Conservation (phyloP, 164 flowering plant species). For the Cinnamomum chago region DNA sequence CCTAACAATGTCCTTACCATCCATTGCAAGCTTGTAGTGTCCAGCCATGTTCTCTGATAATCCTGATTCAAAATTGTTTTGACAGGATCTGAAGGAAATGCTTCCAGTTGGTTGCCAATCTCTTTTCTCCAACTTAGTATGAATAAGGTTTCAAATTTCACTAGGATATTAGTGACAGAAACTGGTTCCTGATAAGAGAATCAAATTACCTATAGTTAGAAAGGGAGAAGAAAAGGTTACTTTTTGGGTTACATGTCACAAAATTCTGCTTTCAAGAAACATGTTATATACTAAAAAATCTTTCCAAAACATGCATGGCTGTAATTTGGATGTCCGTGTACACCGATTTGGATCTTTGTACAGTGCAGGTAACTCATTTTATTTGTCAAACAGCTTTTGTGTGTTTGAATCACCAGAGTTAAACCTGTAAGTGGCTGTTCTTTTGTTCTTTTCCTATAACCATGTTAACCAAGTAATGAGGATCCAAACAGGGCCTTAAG, state of each 20-base stretch:
- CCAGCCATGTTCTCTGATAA: slow-evolving; percentile 26
- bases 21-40: slow-evolving; percentile 41
- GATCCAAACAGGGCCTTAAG: too few relatives aligned
- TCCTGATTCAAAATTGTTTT: background rate
- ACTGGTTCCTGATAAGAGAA: background rate
- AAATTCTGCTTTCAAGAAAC: too few relatives aligned
- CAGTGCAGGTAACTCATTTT: background rate
- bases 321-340: background rate
- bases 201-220: background rate
- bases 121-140: too few relatives aligned
- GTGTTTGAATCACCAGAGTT: background rate
- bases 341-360: background rate
- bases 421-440: background rate
- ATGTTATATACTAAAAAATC: too few relatives aligned
- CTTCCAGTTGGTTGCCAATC: background rate
- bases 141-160: background rate
- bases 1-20: slow-evolving; percentile 50
- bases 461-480: too few relatives aligned
- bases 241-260: background rate
- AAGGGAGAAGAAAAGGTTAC: too few relatives aligned
- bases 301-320: background rate
- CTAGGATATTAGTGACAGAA: background rate
- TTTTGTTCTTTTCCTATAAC: too few relatives aligned
- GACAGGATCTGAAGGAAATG: background rate
- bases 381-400: background rate